Conservation (phyloP, 352 stramenopile species). For the Pythium plurisporium region DNA sequence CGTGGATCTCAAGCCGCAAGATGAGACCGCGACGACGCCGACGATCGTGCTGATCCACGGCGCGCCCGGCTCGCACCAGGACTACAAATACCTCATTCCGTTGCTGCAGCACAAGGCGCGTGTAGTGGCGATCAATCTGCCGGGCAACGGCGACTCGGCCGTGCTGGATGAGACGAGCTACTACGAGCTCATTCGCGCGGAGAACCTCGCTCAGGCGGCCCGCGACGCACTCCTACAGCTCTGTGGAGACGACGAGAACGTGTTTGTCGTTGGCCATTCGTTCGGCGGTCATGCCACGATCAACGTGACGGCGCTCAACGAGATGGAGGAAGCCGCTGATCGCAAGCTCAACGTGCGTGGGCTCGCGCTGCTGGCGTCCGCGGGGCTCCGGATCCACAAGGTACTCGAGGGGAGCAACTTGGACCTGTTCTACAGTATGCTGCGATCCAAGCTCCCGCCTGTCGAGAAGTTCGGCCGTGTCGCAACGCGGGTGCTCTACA, state of each 20-base stretch:
- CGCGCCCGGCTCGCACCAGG: slow-evolving; percentile 43
- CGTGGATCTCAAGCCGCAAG: slow-evolving; percentile 14
- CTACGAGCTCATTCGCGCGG: slow-evolving; percentile 19
- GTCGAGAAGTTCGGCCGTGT: slow-evolving; percentile 1
- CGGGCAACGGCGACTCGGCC: slow-evolving; percentile 22
- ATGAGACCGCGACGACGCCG: slow-evolving; percentile 1
- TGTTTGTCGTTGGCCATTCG: slow-evolving; percentile 30
- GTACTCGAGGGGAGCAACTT: slow-evolving; percentile 20
- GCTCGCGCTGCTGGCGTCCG: slow-evolving; percentile 27
- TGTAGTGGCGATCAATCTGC: slow-evolving; percentile 27
- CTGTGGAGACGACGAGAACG: slow-evolving; percentile 9
- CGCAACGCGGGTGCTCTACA: slow-evolving; percentile 15
- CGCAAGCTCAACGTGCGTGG: slow-evolving; percentile 12
- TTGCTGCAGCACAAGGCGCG: slow-evolving; percentile 24
- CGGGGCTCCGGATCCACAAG: slow-evolving; percentile 33
- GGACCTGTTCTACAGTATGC: slow-evolving; percentile 9
- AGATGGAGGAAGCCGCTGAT: not conserved
- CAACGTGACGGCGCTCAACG: slow-evolving; percentile 20
- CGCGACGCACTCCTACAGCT: slow-evolving; percentile 12
- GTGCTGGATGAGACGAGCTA: slow-evolving; percentile 16
- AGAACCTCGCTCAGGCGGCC: slow-evolving; percentile 13
- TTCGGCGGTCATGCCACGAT: slow-evolving; percentile 29
- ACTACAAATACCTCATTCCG: slow-evolving; percentile 51
- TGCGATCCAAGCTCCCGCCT: slow-evolving; percentile 14
- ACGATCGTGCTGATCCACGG: slow-evolving; percentile 55